Percentiles rank a stretch among this genome's conserved stretches.
phyloP scores from a whole-genome alignment of 2,329 filamentous ascomycete species.

The Colletotrichum acutatum region DNA sequence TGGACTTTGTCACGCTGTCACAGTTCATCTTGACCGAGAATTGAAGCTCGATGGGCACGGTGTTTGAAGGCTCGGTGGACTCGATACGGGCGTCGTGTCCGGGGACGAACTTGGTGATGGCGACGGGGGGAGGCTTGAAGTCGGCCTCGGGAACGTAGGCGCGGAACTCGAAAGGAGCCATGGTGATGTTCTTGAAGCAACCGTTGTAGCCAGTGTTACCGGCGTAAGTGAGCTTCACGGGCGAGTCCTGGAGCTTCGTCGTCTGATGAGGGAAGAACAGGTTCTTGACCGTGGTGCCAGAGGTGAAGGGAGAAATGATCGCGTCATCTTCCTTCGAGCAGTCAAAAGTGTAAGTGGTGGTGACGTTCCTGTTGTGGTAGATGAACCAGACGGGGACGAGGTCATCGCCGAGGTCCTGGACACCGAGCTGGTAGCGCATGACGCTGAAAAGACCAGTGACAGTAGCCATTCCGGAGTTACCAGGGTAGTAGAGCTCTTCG shows the following conservation, averaged over 20 bases:
- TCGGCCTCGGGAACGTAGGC: constrained; percentile 65
- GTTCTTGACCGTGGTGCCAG: constrained; percentile 68
- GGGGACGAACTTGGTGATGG: constrained; percentile 69
- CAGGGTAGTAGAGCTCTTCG: constrained; percentile 53
- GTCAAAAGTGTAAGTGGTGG: constrained; percentile 65
- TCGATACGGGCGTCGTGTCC: constrained; percentile 69
- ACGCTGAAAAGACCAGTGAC: constrained; percentile 71
- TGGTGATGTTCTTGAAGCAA: constrained; percentile 62
- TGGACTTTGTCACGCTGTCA: constrained; percentile 57
- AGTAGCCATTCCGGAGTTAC: constrained; percentile 63
- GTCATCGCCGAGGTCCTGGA: constrained; percentile 44
- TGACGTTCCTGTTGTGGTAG: constrained; percentile 60
- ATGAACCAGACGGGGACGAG: constrained; percentile 68
- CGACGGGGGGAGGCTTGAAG: constrained; percentile 63
- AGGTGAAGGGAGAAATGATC: constrained; percentile 67
- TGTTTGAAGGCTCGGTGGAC: constrained; percentile 46
- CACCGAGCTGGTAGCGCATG: constrained; percentile 57
- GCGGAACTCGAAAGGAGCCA: constrained; percentile 68
- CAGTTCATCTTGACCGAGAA: constrained; percentile 73
- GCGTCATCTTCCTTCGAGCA: constrained; percentile 57
- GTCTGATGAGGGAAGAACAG: constrained; percentile 72
- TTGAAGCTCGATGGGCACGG: constrained; percentile 59
- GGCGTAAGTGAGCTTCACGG: constrained; percentile 57
- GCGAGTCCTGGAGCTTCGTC: constrained; percentile 57
- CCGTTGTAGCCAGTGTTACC: constrained; percentile 61